These are phyloP conservation scores for Calonectria multiphialidica DNA, from an alignment of 2,329 filamentous ascomycete species.

Conservation along the genomic window DNA sequence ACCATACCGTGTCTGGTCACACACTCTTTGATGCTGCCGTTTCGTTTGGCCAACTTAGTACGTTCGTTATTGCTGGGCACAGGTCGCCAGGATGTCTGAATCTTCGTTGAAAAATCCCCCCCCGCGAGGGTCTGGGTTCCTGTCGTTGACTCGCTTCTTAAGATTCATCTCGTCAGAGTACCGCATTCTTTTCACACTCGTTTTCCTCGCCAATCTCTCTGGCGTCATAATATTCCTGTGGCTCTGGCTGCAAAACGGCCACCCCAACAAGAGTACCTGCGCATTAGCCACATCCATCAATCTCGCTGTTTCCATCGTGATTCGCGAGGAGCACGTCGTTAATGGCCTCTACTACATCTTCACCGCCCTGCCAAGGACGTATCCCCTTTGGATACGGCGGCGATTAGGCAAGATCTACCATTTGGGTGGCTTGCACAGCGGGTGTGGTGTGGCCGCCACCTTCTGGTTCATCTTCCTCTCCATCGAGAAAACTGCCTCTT, in stretches of 20 bases:
- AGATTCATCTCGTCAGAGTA: conserved; percentile 50
- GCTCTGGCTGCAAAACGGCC: background rate
- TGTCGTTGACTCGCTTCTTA: conserved; percentile 36
- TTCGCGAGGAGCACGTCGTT: background rate
- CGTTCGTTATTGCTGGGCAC: background rate
- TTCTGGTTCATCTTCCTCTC: conserved; percentile 3
- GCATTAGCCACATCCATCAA: background rate
- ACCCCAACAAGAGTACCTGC: background rate
- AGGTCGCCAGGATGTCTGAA: background rate
- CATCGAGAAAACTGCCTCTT: background rate
- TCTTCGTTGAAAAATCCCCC: background rate
- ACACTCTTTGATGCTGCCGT: background rate
- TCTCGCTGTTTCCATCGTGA: background rate
- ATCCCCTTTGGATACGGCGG: background rate
- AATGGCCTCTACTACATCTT: background rate
- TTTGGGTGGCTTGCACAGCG: background rate
- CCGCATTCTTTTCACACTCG: conserved; percentile 62
- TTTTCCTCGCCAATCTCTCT: conserved; percentile 58
- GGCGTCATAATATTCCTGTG: conserved; percentile 31
- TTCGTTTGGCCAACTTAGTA: background rate
- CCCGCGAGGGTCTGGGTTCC: conserved; percentile 2
- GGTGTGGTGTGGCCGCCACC: background rate
- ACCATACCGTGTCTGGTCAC: conserved; percentile 1
- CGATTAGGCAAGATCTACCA: background rate
- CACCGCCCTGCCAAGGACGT: background rate